These are phyloP conservation scores for Moricandia arvensis DNA, from an alignment of 345 rosid species.

Conservation along the genomic window DNA sequence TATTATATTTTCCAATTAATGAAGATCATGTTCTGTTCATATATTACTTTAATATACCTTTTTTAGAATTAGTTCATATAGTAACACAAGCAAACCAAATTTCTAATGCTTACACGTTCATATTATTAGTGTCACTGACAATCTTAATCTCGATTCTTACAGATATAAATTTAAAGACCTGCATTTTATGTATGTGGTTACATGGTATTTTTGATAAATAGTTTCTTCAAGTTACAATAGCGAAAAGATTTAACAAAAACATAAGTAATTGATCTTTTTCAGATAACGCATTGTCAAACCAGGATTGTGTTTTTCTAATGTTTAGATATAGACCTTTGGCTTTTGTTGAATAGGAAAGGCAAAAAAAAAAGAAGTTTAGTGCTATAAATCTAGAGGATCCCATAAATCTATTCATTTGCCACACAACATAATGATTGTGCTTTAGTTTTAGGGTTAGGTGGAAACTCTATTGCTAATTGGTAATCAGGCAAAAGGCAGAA, in stretches of 20 bases:
- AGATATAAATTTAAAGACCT: too few species aligned
- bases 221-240: background rate
- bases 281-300: too few species aligned
- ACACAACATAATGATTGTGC: background rate
- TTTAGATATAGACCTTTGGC: background rate
- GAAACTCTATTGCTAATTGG: background rate
- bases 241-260: background rate
- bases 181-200: background rate
- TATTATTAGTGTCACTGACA: background rate
- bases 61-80: background rate
- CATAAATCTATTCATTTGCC: too few species aligned
- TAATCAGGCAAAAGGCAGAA: background rate
- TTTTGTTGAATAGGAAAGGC: background rate
- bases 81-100: background rate
- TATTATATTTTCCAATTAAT: background rate
- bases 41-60: too few species aligned
- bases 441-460: background rate
- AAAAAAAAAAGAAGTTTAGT: background rate
- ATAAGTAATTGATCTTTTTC: background rate
- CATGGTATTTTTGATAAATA: too few species aligned
- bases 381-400: background rate
- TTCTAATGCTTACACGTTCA: too few species aligned
- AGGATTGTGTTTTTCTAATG: background rate
- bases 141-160: background rate
- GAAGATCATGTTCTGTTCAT: too few species aligned